These are phyloP conservation scores for Lasiodiplodia theobromae DNA, from an alignment of 2,329 filamentous ascomycete genomes.

Conservation along the genomic window DNA sequence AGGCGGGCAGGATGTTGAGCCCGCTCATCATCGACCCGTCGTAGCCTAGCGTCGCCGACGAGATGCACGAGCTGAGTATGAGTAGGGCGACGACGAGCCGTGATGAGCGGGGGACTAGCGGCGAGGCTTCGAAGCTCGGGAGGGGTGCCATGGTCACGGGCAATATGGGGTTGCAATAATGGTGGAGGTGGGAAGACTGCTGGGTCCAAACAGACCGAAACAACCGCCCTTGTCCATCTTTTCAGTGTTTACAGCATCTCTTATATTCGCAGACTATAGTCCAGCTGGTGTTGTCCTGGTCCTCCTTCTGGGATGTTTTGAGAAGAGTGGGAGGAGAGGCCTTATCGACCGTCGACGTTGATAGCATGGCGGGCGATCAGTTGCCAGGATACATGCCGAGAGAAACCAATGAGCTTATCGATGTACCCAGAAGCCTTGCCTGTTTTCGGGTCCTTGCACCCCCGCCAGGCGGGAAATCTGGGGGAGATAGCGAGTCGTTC, in stretches of 20 bases:
- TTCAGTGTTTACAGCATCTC: neutral
- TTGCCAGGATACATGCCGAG: neutral
- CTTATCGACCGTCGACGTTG: neutral
- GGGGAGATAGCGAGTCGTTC: constrained; percentile 5
- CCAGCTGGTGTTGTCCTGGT: too few species aligned
- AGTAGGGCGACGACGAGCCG: constrained; percentile 12
- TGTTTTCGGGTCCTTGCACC: neutral
- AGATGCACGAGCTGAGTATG: constrained; percentile 9
- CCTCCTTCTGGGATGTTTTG: neutral
- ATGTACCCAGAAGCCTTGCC: neutral
- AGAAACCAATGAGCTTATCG: neutral
- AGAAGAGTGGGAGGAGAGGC: constrained; percentile 15
- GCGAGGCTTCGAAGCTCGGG: constrained; percentile 4
- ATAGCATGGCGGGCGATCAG: constrained; percentile 8
- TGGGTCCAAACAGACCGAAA: neutral
- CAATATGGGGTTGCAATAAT: neutral
- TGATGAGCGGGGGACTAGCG: neutral
- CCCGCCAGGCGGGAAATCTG: neutral
- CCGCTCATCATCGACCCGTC: constrained; percentile 63
- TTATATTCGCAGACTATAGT: neutral
- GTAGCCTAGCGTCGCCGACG: constrained; percentile 34
- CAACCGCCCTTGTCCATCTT: neutral
- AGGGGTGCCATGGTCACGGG: neutral
- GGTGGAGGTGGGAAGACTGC: neutral
- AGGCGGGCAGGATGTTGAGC: constrained; percentile 64